phyloP scores from a whole-genome alignment of 108 stramenopile species.

The Nannochloropsis salina region DNA sequence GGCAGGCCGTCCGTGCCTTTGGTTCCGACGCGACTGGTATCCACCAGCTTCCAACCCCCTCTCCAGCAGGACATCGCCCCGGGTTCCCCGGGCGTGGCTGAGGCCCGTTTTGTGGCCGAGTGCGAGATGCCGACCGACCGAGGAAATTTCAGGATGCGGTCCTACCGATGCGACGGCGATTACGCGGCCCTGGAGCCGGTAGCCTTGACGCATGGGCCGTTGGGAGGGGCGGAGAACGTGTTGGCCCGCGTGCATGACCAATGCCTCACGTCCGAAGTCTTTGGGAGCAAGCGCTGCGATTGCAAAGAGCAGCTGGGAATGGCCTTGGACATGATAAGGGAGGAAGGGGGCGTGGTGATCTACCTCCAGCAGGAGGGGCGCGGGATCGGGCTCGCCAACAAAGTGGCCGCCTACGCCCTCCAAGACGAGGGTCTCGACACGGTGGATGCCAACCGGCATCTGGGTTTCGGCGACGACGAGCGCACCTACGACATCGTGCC shows the following conservation, averaged over 20 bases:
- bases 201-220: constrained; percentile 38
- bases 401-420: constrained; percentile 85
- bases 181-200: constrained; percentile 41
- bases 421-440: constrained; percentile 92
- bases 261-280: constrained; percentile 93
- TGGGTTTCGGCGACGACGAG: constrained; percentile 93
- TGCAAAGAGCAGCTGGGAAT: constrained; percentile 88
- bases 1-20: neutral
- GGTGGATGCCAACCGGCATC: constrained; percentile 92
- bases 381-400: constrained; percentile 96
- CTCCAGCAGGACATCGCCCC: neutral
- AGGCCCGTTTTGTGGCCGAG: constrained; percentile 43
- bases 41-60: neutral
- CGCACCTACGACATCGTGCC: constrained; percentile 64
- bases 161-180: constrained; percentile 34
- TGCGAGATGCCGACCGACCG: constrained; percentile 47
- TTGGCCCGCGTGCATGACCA: constrained; percentile 60
- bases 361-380: constrained; percentile 74
- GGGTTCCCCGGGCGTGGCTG: neutral
- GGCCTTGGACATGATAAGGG: constrained; percentile 68
- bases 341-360: constrained; percentile 46
- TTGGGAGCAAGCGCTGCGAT: constrained; percentile 89
- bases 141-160: constrained; percentile 44
- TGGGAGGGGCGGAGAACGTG: neutral
- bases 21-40: neutral